Evolutionary conservation across 129 eudicot species (phyloP).

Genomic region (Cynara cardunculus): DNA sequence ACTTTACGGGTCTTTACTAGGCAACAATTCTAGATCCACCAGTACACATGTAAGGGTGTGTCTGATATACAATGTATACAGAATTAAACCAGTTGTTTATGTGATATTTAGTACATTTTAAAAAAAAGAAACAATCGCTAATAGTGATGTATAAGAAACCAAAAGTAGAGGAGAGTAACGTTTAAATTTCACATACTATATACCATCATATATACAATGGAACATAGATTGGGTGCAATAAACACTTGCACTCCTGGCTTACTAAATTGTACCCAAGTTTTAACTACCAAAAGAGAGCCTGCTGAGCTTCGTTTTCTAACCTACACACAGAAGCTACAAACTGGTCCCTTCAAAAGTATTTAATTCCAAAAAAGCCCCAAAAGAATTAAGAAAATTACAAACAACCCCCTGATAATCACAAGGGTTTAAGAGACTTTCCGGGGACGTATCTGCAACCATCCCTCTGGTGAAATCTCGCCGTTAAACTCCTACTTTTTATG

Average conservation of each 20-base stretch:
- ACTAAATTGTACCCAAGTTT: constrained; percentile 2
- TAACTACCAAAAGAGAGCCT: constrained; percentile 32
- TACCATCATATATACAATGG: constrained; percentile 17
- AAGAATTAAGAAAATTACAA: constrained; percentile 17
- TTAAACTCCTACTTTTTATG: constrained; percentile 2
- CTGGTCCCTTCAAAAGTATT: constrained; percentile 36
- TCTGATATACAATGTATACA: too few species aligned
- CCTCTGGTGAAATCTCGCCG: constrained; percentile 42
- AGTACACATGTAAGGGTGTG: too few species aligned
- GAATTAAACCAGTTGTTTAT: too few species aligned
- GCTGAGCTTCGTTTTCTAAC: constrained; percentile 50
- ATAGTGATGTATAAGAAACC: neutral
- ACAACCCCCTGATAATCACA: constrained; percentile 6
- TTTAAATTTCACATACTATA: constrained; percentile 10
- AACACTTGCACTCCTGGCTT: constrained; percentile 27
- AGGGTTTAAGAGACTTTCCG: constrained; percentile 37
- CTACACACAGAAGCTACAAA: constrained; percentile 50
- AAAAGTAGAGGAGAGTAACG: neutral
- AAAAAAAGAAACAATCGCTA: neutral
- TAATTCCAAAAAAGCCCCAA: constrained; percentile 3
- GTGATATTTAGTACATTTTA: neutral
- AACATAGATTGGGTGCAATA: constrained; percentile 14
- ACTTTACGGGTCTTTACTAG: too few species aligned
- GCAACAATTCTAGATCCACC: too few species aligned
- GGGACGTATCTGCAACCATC: constrained; percentile 48